Evolutionary conservation across 805 yeast genomes (phyloP).

Genomic region (Sugiyamaella lignohabitans): DNA sequence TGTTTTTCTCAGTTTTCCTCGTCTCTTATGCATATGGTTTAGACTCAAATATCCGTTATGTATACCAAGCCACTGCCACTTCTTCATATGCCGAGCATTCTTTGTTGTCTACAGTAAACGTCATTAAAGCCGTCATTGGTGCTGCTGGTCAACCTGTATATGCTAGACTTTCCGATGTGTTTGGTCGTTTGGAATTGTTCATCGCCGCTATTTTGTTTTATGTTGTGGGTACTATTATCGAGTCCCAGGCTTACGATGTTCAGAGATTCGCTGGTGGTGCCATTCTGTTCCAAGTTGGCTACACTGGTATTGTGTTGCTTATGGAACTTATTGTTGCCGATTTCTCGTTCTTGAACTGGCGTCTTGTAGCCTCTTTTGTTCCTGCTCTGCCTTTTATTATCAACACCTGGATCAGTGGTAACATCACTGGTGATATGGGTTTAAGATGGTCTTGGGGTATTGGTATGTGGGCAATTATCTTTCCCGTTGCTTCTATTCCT

Average conservation of each 20-base stretch:
- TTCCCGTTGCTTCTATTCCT: constrained; percentile 62
- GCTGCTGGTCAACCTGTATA: constrained; percentile 61
- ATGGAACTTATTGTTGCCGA: constrained; percentile 58
- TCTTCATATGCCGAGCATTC: constrained; percentile 49
- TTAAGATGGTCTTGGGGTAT: constrained; percentile 64
- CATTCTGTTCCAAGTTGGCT: constrained; percentile 49
- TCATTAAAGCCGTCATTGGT: constrained; percentile 52
- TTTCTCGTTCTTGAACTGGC: constrained; percentile 62
- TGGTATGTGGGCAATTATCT: constrained; percentile 74
- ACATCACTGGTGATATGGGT: constrained; percentile 34
- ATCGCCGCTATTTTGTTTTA: constrained; percentile 48
- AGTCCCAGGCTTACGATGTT: constrained; percentile 53
- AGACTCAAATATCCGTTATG: constrained; percentile 50
- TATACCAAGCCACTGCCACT: constrained; percentile 50
- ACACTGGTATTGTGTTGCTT: constrained; percentile 55
- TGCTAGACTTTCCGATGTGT: constrained; percentile 60
- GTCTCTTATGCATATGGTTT: constrained; percentile 56
- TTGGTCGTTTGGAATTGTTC: constrained; percentile 54
- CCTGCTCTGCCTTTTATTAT: constrained; percentile 70
- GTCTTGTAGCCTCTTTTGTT: constrained; percentile 55
- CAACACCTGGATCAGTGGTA: constrained; percentile 73
- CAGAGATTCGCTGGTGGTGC: constrained; percentile 60
- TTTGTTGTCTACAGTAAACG: constrained; percentile 51
- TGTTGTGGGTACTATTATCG: constrained; percentile 56
- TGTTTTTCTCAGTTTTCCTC: constrained; percentile 46